phyloP scores from a whole-genome alignment of 805 yeast species.

The Teunomyces lycoperdinae region DNA sequence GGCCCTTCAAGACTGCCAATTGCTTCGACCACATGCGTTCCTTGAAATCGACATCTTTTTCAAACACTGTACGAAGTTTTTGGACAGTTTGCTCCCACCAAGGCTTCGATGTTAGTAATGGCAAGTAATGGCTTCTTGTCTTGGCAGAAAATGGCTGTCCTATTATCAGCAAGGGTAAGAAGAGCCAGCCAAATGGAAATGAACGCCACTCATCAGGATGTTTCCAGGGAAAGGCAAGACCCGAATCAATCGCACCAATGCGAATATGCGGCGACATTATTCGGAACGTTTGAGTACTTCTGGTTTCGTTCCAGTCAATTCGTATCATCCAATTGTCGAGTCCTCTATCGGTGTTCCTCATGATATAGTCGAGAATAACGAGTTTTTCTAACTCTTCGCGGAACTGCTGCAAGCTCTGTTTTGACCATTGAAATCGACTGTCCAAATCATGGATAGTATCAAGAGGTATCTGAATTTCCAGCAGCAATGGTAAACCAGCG shows the following conservation, averaged over 20 bases:
- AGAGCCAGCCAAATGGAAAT: slow-evolving; percentile 77
- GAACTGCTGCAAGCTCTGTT: slow-evolving; percentile 46
- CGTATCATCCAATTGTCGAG: slow-evolving; percentile 77
- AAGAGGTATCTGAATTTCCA: neutral
- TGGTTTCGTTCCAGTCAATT: slow-evolving; percentile 38
- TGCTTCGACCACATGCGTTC: slow-evolving; percentile 67
- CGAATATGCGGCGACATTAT: slow-evolving; percentile 37
- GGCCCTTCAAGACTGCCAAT: slow-evolving; percentile 71
- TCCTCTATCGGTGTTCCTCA: slow-evolving; percentile 74
- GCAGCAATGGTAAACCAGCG: slow-evolving; percentile 13
- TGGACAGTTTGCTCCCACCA: slow-evolving; percentile 71
- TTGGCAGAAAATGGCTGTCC: slow-evolving; percentile 63
- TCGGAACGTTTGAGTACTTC: slow-evolving; percentile 6
- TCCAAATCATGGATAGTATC: neutral
- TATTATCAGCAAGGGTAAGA: slow-evolving; percentile 58
- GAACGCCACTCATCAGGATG: slow-evolving; percentile 82
- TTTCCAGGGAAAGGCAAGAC: slow-evolving; percentile 75
- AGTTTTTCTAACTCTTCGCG: slow-evolving; percentile 63
- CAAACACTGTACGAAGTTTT: slow-evolving; percentile 47
- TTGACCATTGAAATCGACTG: slow-evolving; percentile 52
- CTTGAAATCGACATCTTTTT: slow-evolving; percentile 59
- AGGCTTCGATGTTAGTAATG: slow-evolving; percentile 52
- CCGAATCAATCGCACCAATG: slow-evolving; percentile 75
- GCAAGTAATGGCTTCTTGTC: slow-evolving; percentile 56
- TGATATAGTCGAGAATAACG: slow-evolving; percentile 67